These are phyloP conservation scores for Kregervanrija fluxuum DNA, from an alignment of 805 yeast species.

Conservation along the genomic window DNA sequence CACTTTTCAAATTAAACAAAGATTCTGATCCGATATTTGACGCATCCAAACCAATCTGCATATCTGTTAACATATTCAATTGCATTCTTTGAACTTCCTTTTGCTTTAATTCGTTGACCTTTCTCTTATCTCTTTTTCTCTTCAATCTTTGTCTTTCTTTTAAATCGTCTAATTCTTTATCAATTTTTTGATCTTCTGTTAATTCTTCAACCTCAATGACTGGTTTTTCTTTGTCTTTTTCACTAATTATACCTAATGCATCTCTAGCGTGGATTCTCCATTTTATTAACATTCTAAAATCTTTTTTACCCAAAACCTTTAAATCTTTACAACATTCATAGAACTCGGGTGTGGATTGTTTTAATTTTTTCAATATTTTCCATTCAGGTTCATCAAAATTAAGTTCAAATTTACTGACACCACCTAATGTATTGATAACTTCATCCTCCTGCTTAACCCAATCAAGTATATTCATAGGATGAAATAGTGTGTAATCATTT, in stretches of 20 bases:
- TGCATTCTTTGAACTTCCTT: constrained; percentile 88
- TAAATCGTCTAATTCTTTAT: constrained; percentile 71
- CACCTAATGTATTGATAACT: constrained; percentile 78
- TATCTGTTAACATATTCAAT: constrained; percentile 91
- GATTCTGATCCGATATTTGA: constrained; percentile 72
- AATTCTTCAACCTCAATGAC: constrained; percentile 61
- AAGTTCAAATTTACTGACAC: constrained; percentile 54
- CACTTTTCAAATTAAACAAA: constrained; percentile 74
- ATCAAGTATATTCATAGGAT: constrained; percentile 67
- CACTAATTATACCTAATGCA: constrained; percentile 57
- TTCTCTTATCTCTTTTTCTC: constrained; percentile 74
- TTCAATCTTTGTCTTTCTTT: constrained; percentile 63
- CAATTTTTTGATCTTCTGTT: constrained; percentile 86
- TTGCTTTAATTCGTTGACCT: constrained; percentile 73
- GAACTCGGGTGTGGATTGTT: constrained; percentile 72
- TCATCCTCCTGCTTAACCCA: constrained; percentile 69
- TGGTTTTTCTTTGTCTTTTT: constrained; percentile 40
- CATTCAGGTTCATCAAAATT: constrained; percentile 65
- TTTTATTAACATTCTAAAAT: constrained; percentile 73
- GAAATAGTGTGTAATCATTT: constrained; percentile 72
- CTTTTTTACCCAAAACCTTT: constrained; percentile 90
- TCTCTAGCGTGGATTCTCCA: constrained; percentile 89
- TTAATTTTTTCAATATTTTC: constrained; percentile 62
- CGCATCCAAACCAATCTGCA: constrained; percentile 90
- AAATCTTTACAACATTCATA: constrained; percentile 82